These are phyloP conservation scores for Aquilaria sinensis DNA, from an alignment of 345 rosid species.

Conservation along the genomic window DNA sequence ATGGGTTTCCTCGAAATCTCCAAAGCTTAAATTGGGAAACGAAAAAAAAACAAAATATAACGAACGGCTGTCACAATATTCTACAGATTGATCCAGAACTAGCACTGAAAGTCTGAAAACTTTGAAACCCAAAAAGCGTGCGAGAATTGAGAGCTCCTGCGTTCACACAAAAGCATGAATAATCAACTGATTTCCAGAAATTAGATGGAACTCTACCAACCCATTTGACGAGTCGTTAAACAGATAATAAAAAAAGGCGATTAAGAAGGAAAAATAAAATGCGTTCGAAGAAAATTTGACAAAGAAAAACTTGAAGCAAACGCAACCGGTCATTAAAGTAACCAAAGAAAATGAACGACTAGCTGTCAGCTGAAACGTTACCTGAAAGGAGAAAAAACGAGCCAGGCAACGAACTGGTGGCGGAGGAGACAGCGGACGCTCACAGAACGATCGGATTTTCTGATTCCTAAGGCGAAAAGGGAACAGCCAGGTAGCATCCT, in stretches of 20 bases:
- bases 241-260: background rate
- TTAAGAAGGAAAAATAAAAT: background rate
- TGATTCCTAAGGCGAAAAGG: too few relatives aligned
- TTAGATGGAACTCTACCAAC: conserved; percentile 7
- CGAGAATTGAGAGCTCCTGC: conserved; percentile 6
- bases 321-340: conserved; percentile 3
- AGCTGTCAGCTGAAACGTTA: conserved; percentile 11
- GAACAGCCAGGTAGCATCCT: too few relatives aligned
- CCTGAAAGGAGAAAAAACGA: background rate
- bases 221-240: conserved; percentile 12
- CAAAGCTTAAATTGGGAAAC: background rate
- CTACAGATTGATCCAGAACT: background rate
- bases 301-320: conserved; percentile 14
- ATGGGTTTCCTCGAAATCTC: too few relatives aligned
- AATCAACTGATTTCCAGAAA: background rate
- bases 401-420: background rate
- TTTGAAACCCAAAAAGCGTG: background rate
- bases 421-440: conserved; percentile 4
- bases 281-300: background rate
- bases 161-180: conserved; percentile 1
- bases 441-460: too few relatives aligned
- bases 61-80: background rate
- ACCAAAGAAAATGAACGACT: background rate
- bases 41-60: background rate
- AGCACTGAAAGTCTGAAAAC: background rate